Conservation (phyloP, 2,329 filamentous ascomycete species). For the Pseudocercospora cruenta region DNA sequence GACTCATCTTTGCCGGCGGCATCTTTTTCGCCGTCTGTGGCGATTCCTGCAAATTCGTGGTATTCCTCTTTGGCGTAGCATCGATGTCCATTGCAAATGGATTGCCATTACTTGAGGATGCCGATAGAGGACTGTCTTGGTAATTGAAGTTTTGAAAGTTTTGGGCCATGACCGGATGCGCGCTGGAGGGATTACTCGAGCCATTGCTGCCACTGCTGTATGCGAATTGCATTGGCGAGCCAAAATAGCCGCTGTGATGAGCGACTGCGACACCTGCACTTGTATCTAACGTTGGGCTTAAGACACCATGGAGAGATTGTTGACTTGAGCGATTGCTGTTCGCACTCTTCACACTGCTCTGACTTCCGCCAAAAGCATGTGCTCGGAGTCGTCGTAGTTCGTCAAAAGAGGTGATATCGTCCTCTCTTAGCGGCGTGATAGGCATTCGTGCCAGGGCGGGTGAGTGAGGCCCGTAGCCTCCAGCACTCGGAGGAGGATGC, state of each 20-base stretch:
- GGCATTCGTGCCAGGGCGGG: conserved; percentile 71
- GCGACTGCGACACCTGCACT: conserved; percentile 5
- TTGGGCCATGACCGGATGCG: conserved; percentile 12
- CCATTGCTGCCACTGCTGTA: conserved; percentile 29
- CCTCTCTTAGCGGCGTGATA: conserved; percentile 30
- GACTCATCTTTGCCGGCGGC: conserved; percentile 15
- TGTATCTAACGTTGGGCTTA: conserved; percentile 19
- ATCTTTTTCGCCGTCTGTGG: conserved; percentile 30
- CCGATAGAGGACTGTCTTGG: conserved; percentile 26
- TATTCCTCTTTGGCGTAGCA: conserved; percentile 28
- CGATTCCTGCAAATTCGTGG: conserved; percentile 1
- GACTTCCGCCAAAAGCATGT: conserved; percentile 58
- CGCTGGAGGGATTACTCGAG: conserved; percentile 23
- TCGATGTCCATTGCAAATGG: conserved; percentile 26
- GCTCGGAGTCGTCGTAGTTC: conserved; percentile 47
- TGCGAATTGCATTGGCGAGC: conserved; percentile 32
- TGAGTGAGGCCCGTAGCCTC: conserved; percentile 70
- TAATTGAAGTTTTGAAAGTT: conserved; percentile 15
- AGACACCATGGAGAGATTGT: conserved; percentile 21
- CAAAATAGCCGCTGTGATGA: conserved; percentile 24
- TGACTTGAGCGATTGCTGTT: conserved; percentile 28
- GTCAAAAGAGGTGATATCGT: conserved; percentile 34
- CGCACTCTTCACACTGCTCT: conserved; percentile 37
- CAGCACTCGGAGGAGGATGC: conserved; percentile 57
- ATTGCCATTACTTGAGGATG: conserved; percentile 21